Evolutionary conservation across 1,284 basidiomycete species (phyloP).

Genomic region (Tilletiopsis washingtonensis): DNA sequence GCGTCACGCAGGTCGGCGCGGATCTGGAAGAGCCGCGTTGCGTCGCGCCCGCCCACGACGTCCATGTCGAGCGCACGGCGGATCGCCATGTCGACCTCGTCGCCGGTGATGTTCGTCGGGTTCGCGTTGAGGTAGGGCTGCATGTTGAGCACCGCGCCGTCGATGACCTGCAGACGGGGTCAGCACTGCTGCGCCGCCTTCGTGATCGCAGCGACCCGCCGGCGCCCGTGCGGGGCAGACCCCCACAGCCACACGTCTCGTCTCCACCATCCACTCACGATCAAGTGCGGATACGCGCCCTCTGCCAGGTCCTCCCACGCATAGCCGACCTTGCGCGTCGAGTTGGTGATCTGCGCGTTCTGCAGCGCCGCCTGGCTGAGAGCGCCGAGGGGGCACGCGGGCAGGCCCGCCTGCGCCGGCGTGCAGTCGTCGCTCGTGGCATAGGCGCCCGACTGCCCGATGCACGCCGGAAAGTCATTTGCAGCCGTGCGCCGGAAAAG

Average conservation of each 20-base stretch:
- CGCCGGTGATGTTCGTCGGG: slow-evolving; percentile 60
- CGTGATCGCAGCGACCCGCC: too few relatives aligned
- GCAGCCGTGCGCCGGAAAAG: slow-evolving; percentile 55
- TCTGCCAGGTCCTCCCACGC: slow-evolving; percentile 39
- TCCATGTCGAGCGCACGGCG: slow-evolving; percentile 61
- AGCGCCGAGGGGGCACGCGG: slow-evolving; percentile 54
- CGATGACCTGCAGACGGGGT: slow-evolving; percentile 63
- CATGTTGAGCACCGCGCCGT: slow-evolving; percentile 90
- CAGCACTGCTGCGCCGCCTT: too few relatives aligned
- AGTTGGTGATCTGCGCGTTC: slow-evolving; percentile 18
- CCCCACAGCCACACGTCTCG: slow-evolving; percentile 39
- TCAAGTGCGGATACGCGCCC: slow-evolving; percentile 19
- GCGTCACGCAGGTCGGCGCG: slow-evolving; percentile 19
- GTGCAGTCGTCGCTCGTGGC: slow-evolving; percentile 68
- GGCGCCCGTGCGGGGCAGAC: too few relatives aligned
- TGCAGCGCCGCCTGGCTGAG: slow-evolving; percentile 19
- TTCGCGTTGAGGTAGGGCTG: slow-evolving; percentile 73
- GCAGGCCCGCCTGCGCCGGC: slow-evolving; percentile 41
- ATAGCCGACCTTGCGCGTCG: slow-evolving; percentile 28
- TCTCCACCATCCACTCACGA: slow-evolving; percentile 44
- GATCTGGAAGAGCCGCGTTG: slow-evolving; percentile 54
- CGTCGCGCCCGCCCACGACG: slow-evolving; percentile 66
- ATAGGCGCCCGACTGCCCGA: slow-evolving; percentile 52
- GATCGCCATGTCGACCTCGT: slow-evolving; percentile 74
- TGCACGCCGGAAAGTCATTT: slow-evolving; percentile 54